Evolutionary conservation across 208 protist genomes (phyloP), one percentile per base, ranked within the genome.

Genomic region (Trypanosoma boissoni): DNA sequence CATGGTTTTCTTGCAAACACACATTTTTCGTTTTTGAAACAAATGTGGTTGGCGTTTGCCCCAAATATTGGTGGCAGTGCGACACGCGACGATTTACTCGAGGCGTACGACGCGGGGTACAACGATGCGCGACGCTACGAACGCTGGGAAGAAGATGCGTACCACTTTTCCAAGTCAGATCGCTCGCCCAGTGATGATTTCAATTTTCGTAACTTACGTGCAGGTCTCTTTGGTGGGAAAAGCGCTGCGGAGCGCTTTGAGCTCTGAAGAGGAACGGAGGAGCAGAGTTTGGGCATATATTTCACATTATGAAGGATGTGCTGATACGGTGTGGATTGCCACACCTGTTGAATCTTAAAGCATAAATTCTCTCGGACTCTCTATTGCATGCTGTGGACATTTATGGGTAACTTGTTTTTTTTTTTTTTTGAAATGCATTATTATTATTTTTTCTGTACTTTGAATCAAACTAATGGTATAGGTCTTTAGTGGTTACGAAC

Each of bases 101-200:
- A 85, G 62, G 84, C 88, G 29, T 95, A 87, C 64, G 86, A 95
- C 52, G 82, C 76, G 20, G 89, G 89, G 20, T 92, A 89, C 68
- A 78, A 91, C 60, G 89, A 95, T 43, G 89, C 89, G 2, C 70
- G 80, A 9, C 80, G 84, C 20, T 95, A 93, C 59, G 83, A 91
- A 59, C 85, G 89, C 9, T 95, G 89, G 86, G 89, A 95, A 56
- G 89, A 95, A 58, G 89, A 95, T 50, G 79, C 89, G 26, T 95
- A 95, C 68, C 83, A 83, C 62, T 95, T 78, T 59, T 77, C 85
- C 14, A 95, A 92, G 73, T 74, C 84, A 0, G 88, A 94, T 53
- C 84, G 88, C 41, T 83, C 78, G 6, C 82, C 84, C 24, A 79
- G 68, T 49, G 84, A 91, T 57, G 82, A 94, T 66, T 88, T 88